Conservation (phyloP, 164 flowering plant genomes). For the Paratinospora sagittata region DNA sequence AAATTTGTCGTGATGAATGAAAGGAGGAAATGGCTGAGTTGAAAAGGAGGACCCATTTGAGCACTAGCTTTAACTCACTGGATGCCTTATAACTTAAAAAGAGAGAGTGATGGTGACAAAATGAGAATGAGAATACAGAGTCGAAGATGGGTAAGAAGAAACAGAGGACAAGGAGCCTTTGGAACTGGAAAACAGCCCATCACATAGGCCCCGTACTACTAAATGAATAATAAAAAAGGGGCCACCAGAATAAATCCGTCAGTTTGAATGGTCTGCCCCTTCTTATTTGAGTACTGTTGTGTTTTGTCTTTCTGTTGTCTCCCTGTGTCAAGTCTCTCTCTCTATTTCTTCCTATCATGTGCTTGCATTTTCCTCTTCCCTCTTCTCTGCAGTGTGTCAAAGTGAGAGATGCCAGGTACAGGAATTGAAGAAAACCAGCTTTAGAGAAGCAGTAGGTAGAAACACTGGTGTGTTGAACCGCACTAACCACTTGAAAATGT, state of each 20-base stretch:
- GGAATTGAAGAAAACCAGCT: neutral
- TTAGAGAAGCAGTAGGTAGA: too few species aligned
- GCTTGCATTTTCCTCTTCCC: neutral
- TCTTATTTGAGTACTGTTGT: conserved; percentile 1
- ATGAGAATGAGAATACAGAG: too few species aligned
- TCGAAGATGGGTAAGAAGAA: too few species aligned
- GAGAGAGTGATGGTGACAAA: too few species aligned
- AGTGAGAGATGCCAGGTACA: neutral
- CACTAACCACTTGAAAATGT: too few species aligned
- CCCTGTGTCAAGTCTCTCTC: too few species aligned
- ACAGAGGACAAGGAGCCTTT: conserved; percentile 22
- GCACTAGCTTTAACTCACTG: too few species aligned
- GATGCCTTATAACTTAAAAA: too few species aligned
- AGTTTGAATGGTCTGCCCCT: conserved; percentile 7
- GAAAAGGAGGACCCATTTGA: too few species aligned
- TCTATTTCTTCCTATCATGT: neutral
- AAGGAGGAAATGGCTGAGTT: neutral
- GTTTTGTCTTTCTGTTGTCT: neutral
- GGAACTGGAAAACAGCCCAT: conserved; percentile 23
- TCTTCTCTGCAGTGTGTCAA: neutral
- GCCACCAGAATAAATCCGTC: conserved; percentile 6
- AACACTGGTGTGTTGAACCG: too few species aligned
- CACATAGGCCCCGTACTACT: conserved; percentile 2
- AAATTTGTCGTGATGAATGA: neutral
- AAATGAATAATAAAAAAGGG: neutral